Evolutionary conservation across 306 rosid genomes (phyloP), one percentile per base, ranked within the genome.

Genomic region (Gynostemma pentaphyllum): DNA sequence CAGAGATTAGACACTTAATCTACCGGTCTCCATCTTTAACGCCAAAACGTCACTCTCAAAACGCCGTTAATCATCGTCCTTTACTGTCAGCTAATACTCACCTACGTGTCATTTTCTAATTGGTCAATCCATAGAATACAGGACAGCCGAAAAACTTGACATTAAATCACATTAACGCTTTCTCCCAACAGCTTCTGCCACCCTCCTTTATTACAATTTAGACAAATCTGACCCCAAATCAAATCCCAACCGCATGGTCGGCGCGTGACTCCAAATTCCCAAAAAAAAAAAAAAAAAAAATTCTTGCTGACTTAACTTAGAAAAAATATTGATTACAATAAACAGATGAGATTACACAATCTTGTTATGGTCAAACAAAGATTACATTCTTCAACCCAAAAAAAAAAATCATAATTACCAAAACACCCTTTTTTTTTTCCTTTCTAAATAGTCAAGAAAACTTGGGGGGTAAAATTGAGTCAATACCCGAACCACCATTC

Each of bases 401-500:
- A 55, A 18, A 5, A 28, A 19, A 16, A 65, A 47, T 65, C 36
- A 57, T 21, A 46, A 69, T 66, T 61, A 61, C 66, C 53, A 49
- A 72, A 73, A 60, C 56, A 68, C 32, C 44, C 46, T 36, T 36
- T 32, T 18, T 56, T 30, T 57, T 63, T n/a, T 5, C n/a, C n/a
- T 28, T 19, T 61, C 45, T 34, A 21, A 36, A n/a, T 23, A 32
- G 11, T 40, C 59, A 21, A n/a, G 57, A 30, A 65, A 21, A 18
- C 14, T 19, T 16, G 62, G 12, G 85, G 87, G 86, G 79, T 46
- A 60, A 24, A 87, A 84, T 83, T 55, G 82, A 92, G 99, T 92
- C 99, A 92, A 92, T 92, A 80, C 96, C 99, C 99, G 99, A 92
- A 92, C 99, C 99, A 79, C 94, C 75, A 84, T 79, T 86, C 80